These are phyloP conservation scores for Clonostachys rosea DNA, from an alignment of 2,329 filamentous ascomycete species.

Conservation along the genomic window DNA sequence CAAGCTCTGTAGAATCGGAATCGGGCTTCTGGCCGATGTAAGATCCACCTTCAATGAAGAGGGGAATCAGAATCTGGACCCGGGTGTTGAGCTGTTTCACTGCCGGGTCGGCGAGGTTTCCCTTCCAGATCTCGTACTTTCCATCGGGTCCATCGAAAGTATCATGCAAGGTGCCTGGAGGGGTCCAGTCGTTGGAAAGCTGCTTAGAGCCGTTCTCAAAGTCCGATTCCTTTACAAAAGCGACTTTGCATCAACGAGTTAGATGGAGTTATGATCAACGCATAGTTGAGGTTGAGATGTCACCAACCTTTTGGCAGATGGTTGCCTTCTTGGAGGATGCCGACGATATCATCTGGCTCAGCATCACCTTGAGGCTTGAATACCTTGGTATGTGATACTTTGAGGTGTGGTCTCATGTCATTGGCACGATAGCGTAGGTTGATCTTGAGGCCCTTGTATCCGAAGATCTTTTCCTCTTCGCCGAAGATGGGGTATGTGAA, in stretches of 20 bases:
- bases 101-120: conserved; percentile 63
- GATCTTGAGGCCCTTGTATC: conserved; percentile 78
- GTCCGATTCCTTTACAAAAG: conserved; percentile 57
- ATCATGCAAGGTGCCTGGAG: conserved; percentile 70
- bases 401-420: conserved; percentile 75
- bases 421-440: conserved; percentile 61
- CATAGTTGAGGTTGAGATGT: neutral
- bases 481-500: conserved; percentile 93
- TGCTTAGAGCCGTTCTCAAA: conserved; percentile 56
- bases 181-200: conserved; percentile 47
- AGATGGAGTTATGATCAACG: conserved; percentile 6
- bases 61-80: conserved; percentile 75
- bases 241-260: conserved; percentile 38
- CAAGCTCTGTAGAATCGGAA: conserved; percentile 54
- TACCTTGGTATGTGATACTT: conserved; percentile 67
- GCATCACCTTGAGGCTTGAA: conserved; percentile 65
- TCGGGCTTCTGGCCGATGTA: conserved; percentile 51
- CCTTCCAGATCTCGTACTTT: conserved; percentile 81
- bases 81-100: conserved; percentile 72
- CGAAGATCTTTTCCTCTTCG: conserved; percentile 88
- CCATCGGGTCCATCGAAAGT: conserved; percentile 57
- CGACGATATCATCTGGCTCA: conserved; percentile 64
- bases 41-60: conserved; percentile 93
- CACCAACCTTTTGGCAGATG: conserved; percentile 61
- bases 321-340: conserved; percentile 54